Evolutionary conservation across 169 alveolate genomes (phyloP).

Genomic region (Cryptosporidium canis): DNA sequence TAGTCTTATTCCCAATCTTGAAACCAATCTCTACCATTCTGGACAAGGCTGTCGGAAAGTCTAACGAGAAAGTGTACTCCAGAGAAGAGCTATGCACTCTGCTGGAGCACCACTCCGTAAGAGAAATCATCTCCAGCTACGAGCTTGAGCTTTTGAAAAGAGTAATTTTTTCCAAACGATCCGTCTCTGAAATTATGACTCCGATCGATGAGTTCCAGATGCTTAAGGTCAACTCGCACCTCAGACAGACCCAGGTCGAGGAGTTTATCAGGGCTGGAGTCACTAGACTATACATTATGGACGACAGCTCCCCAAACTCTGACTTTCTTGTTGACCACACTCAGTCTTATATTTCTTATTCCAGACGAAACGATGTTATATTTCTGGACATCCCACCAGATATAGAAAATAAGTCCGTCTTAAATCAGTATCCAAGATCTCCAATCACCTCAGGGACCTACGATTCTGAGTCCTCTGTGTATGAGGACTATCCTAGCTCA

Average conservation of each 20-base stretch:
- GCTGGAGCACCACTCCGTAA: conserved; percentile 30
- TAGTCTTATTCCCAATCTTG: conserved; percentile 78
- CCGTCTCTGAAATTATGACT: conserved; percentile 11
- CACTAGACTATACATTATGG: conserved; percentile 14
- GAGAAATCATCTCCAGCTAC: neutral
- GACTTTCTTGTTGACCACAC: neutral
- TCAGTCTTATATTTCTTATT: neutral
- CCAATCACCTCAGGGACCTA: conserved; percentile 39
- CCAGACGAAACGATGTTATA: conserved; percentile 1
- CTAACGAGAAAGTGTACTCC: conserved; percentile 17
- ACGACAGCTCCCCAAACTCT: neutral
- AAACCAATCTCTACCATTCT: conserved; percentile 81
- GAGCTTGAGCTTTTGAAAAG: conserved; percentile 25
- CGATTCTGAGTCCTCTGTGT: conserved; percentile 4
- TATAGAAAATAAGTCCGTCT: neutral
- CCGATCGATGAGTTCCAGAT: conserved; percentile 21
- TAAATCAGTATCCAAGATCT: neutral
- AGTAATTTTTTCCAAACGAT: neutral
- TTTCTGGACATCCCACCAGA: neutral
- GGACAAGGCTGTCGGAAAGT: conserved; percentile 77
- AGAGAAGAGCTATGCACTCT: conserved; percentile 23
- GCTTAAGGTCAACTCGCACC: neutral
- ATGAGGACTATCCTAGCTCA: neutral
- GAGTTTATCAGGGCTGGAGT: conserved; percentile 12
- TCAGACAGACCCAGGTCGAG: neutral